phyloP scores from a whole-genome alignment of 78 protist genomes.

The Acrasis kona region DNA sequence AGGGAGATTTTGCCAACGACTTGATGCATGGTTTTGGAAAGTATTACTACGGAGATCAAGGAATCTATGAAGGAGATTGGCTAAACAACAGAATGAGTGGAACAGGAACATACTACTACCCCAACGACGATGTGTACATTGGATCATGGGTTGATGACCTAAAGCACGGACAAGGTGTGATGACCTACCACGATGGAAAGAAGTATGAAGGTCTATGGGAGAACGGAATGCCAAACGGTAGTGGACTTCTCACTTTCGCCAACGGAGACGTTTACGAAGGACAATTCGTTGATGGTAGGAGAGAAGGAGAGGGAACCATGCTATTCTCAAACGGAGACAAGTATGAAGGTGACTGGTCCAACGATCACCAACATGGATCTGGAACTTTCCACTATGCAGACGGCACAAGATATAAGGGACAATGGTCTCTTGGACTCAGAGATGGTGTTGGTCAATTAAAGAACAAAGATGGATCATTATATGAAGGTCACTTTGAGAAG shows the following conservation, averaged over 20 bases:
- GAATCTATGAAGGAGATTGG: constrained; percentile 50
- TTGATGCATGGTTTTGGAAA: constrained; percentile 1
- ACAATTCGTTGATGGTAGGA: neutral
- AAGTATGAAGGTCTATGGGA: constrained; percentile 42
- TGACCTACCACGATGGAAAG: constrained; percentile 22
- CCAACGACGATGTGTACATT: constrained; percentile 31
- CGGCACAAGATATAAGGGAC: constrained; percentile 38
- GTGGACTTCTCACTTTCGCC: neutral
- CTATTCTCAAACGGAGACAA: neutral
- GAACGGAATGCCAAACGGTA: constrained; percentile 9
- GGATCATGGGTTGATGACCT: neutral
- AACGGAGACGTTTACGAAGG: constrained; percentile 23
- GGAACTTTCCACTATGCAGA: constrained; percentile 3
- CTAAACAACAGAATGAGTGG: constrained; percentile 14
- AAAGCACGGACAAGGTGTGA: constrained; percentile 8
- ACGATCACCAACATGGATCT: neutral
- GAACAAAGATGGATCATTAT: constrained; percentile 1
- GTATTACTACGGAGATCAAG: neutral
- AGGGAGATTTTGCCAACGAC: constrained; percentile 9
- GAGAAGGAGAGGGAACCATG: constrained; percentile 1
- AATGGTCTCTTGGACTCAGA: constrained; percentile 25
- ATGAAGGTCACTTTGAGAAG: constrained; percentile 10
- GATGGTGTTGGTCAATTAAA: neutral
- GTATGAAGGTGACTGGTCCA: constrained; percentile 11
- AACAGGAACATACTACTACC: constrained; percentile 10